Conservation (phyloP, 2,329 filamentous ascomycete species). For the Kalaharituber pfeilii region DNA sequence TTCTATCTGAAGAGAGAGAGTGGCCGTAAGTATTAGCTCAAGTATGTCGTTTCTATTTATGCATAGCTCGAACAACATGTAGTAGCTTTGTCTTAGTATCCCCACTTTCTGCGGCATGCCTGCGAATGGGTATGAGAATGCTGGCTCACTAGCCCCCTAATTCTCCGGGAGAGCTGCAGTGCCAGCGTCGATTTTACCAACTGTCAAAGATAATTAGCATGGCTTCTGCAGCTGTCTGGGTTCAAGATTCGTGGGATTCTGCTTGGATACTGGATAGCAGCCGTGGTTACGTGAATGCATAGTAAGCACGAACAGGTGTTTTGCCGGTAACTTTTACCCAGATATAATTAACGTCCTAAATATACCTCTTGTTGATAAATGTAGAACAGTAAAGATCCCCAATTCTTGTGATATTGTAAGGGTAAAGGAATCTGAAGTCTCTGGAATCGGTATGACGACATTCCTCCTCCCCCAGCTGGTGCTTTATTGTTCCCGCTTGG, state of each 20-base stretch:
- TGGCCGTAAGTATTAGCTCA: not conserved
- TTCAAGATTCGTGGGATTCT: not conserved
- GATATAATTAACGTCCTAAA: conserved; percentile 81
- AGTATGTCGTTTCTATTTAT: too few relatives aligned
- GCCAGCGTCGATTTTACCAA: conserved; percentile 97
- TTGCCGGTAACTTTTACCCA: conserved; percentile 60
- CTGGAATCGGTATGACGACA: conserved; percentile 62
- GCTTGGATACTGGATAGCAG: not conserved
- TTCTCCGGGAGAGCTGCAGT: conserved; percentile 92
- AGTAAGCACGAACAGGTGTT: too few relatives aligned
- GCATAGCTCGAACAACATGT: too few relatives aligned
- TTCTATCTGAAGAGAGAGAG: conserved; percentile 58
- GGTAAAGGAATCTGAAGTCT: conserved; percentile 69
- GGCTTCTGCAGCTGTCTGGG: conserved; percentile 20
- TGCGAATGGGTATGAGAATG: conserved; percentile 1
- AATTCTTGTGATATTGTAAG: conserved; percentile 57
- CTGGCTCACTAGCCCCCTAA: conserved; percentile 64
- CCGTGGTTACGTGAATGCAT: too few relatives aligned
- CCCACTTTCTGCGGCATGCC: not conserved
- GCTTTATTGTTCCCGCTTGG: conserved; percentile 54
- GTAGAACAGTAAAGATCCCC: conserved; percentile 62
- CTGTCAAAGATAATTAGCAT: conserved; percentile 97
- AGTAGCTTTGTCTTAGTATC: too few relatives aligned
- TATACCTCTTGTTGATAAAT: conserved; percentile 81
- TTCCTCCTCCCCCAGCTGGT: conserved; percentile 55